Percentiles rank a stretch among this genome's conserved stretches.
Evolutionary conservation across 441 rosid species (phyloP).

Genomic region (Bocquillonia castaneifolia): DNA sequence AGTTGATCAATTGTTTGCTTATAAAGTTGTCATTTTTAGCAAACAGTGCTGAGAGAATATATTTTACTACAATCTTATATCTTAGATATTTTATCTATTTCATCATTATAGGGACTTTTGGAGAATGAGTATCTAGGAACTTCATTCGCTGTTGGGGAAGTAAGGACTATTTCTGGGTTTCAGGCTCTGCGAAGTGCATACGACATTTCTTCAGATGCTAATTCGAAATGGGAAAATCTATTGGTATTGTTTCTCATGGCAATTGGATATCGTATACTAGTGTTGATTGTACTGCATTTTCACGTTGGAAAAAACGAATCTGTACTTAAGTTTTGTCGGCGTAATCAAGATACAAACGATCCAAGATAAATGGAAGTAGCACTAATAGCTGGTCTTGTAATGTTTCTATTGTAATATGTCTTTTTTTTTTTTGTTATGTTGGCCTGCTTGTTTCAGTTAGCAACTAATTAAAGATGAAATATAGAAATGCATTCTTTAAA

Average conservation of each 20-base stretch:
- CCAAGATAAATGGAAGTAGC: conserved; percentile 38
- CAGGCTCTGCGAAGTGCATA: conserved; percentile 72
- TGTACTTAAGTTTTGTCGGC: conserved; percentile 34
- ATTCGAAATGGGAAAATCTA: conserved; percentile 84
- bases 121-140: conserved; percentile 90
- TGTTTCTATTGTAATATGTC: conserved; percentile 11
- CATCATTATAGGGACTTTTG: conserved; percentile 59
- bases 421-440: background rate
- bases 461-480: background rate
- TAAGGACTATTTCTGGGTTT: conserved; percentile 77
- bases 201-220: conserved; percentile 64
- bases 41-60: too few relatives aligned
- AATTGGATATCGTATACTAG: conserved; percentile 59
- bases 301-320: conserved; percentile 49
- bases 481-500: background rate
- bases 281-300: conserved; percentile 58
- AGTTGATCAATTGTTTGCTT: background rate
- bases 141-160: conserved; percentile 85
- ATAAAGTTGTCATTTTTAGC: background rate
- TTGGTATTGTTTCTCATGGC: conserved; percentile 77
- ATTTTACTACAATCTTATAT: background rate
- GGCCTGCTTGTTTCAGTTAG: conserved; percentile 14
- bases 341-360: conserved; percentile 42
- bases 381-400: conserved; percentile 10
- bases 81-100: background rate